Percentiles rank a stretch among this genome's conserved stretches.
phyloP scores from a whole-genome alignment of 2,329 filamentous ascomycete genomes.

The Claviceps pazoutovae region DNA sequence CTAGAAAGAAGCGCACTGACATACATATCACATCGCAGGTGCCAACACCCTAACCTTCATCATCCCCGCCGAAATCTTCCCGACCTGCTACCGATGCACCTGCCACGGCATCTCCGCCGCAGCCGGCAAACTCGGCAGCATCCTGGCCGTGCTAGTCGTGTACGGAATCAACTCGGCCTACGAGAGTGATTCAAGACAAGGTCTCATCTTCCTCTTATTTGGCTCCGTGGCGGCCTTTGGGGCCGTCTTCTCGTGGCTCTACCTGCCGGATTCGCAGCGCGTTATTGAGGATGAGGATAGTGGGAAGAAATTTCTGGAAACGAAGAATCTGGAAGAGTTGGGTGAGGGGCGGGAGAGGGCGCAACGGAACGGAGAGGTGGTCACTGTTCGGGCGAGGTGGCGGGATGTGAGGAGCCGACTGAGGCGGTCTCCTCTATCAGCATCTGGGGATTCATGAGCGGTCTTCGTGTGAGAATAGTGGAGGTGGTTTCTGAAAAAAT shows the following conservation, averaged over 20 bases:
- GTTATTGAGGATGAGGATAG: slow-evolving; percentile 14
- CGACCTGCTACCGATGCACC: slow-evolving; percentile 47
- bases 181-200: slow-evolving; percentile 27
- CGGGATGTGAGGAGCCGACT: slow-evolving; percentile 23
- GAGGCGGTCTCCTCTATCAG: slow-evolving; percentile 4
- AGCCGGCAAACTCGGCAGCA: slow-evolving; percentile 43
- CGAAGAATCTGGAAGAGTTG: slow-evolving; percentile 35
- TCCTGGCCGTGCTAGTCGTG: slow-evolving; percentile 36
- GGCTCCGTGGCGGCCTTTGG: slow-evolving; percentile 34
- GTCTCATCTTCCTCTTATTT: slow-evolving; percentile 36
- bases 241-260: slow-evolving; percentile 37
- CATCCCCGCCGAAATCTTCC: slow-evolving; percentile 51
- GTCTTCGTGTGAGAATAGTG: background rate
- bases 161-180: slow-evolving; percentile 35
- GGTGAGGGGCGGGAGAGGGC: slow-evolving; percentile 34
- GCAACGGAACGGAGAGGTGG: slow-evolving; percentile 27
- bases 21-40: slow-evolving; percentile 19
- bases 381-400: slow-evolving; percentile 31
- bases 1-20: too few species aligned
- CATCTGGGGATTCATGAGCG: background rate
- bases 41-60: slow-evolving; percentile 51
- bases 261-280: slow-evolving; percentile 33
- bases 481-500: too few species aligned
- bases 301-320: slow-evolving; percentile 25
- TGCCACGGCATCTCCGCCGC: slow-evolving; percentile 50